Base-by-base conservation (phyloP, 1,284 basidiomycete genomes). In the Boletus calvinii region DNA sequence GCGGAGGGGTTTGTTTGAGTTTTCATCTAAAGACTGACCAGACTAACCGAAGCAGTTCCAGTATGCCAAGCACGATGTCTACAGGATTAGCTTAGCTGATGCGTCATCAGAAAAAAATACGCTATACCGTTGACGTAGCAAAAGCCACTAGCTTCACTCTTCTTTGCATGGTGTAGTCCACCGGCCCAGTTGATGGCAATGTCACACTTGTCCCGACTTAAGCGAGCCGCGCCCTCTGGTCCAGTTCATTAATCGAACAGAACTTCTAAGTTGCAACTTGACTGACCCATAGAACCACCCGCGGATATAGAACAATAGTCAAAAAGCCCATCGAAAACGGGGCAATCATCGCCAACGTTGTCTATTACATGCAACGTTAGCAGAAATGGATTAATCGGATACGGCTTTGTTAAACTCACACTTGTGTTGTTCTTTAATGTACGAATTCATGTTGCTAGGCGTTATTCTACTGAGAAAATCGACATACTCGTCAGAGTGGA, bases 101-200 rank as follows among this genome's bases (percentile, higher is more conserved):
- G 18, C 41, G 47, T 35, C 38, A 41, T 29, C 40, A 18, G 31
- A 36, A 11, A 37, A 15, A 13, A 30, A 15, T 6, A 20, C 1
- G 30, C 53, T 38, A 66, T 46, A 94, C 94, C 95, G 66, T 99
- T 99, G 46, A 99, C 93, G 71, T 98, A 99, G 74, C 96, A 99
- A 73, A 99, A 99, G 1, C 96, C 96, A 62, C 92, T 95, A 0
- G 96, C 96, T 74, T 99, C 97, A 40, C 94, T 92, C 76, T 98
- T 99, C 74, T 99, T 99, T 2, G 96, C 94, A 67, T 99, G 96
- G 69, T 99, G 96, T 49, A 99, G 76, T 7, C 96, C 96, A 15
- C 96, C 96, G 2, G 96, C 96, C 96, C 96, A 99, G 68, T 99
- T 99, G 53, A 99, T 86, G 1, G 96, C 96, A 61, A 98, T 98